Evolutionary conservation across 2,329 filamentous ascomycete species (phyloP), one percentile per base, ranked within the genome.

Genomic region (Chrysoporthe cubensis): DNA sequence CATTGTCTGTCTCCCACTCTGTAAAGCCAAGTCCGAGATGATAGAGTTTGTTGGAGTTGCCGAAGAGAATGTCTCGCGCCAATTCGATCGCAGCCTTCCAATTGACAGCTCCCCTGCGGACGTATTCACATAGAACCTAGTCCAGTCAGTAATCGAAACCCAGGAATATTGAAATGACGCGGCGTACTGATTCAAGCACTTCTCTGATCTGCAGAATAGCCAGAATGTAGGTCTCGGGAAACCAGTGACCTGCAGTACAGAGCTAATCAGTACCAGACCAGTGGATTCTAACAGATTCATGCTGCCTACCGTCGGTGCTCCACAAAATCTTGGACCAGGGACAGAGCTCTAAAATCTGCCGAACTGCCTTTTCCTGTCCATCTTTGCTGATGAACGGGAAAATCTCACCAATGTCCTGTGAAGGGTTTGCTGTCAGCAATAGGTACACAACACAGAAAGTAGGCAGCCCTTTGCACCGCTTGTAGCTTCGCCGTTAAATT

Each of bases 321-420:
- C 91, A 95, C 0, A 95, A 65, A 0, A 96, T 83, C 79, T 95
- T 95, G 63, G 87, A 88, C 65, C 87, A 88, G 0, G 93, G 92
- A 32, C 89, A 90, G 4, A 95, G 77, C 76, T 96, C 93, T 9
- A 96, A 78, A 1, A 91, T 87, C 74, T 96, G 87, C 57, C 89
- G 87, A 14, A 96, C 71, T 1, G 93, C 85, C 0, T 82, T 81
- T 72, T 91, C 88, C 76, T 96, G 92, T 0, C 92, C 93, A 68
- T 93, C 88, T 61, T 90, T 86, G 71, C 90, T 94, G 48, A 96
- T 78, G 78, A 89, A 90, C 0, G 92, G 92, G 69, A 96, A 96
- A 0, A 96, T 90, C 74, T 94, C 90, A 0, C 93, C 92, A 65
- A 96, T 87, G 74, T 96, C 93, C 14, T 70, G n/a, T 50, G 9